Conservation (phyloP, 2,329 filamentous ascomycete genomes). For the Alternaria arbusti region DNA sequence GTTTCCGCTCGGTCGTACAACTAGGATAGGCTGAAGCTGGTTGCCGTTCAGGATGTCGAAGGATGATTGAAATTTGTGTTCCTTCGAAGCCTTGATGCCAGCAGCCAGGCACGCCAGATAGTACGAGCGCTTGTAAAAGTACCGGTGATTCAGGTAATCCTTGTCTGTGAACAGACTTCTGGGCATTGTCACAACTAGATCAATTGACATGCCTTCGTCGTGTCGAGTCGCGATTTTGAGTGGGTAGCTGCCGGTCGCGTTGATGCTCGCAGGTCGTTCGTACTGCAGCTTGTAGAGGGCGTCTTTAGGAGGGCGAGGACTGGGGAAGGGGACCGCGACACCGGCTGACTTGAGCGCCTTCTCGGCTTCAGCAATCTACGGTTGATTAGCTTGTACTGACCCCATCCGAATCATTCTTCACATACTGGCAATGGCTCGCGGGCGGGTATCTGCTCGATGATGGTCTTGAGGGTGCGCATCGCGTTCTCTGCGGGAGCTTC, state of each 20-base stretch:
- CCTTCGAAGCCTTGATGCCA: conserved; percentile 66
- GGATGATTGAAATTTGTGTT: conserved; percentile 61
- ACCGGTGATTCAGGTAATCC: conserved; percentile 90
- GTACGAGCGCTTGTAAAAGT: conserved; percentile 93
- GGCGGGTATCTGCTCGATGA: conserved; percentile 59
- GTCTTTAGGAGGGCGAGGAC: conserved; percentile 77
- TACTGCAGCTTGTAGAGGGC: conserved; percentile 84
- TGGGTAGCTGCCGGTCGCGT: conserved; percentile 88
- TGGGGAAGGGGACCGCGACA: conserved; percentile 81
- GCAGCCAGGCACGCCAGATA: conserved; percentile 84
- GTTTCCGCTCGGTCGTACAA: conserved; percentile 50
- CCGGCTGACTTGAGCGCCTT: conserved; percentile 69
- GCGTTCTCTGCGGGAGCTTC: conserved; percentile 58
- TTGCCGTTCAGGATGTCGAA: conserved; percentile 77
- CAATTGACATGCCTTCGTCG: conserved; percentile 67
- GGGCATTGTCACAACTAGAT: conserved; percentile 90
- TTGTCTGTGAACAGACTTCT: conserved; percentile 83
- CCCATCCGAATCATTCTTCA: not conserved
- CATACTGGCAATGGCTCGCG: conserved; percentile 55
- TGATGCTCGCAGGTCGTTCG: conserved; percentile 75
- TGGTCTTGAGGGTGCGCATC: conserved; percentile 45
- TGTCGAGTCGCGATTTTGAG: conserved; percentile 74
- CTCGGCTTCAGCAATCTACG: conserved; percentile 73
- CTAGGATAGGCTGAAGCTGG: conserved; percentile 72
- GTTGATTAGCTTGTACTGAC: conserved; percentile 11